A percentile compares a stretch with the other conserved stretches of the same genome.
Conservation (phyloP, 495 filamentous ascomycete genomes). For the Tirmania nivea region DNA sequence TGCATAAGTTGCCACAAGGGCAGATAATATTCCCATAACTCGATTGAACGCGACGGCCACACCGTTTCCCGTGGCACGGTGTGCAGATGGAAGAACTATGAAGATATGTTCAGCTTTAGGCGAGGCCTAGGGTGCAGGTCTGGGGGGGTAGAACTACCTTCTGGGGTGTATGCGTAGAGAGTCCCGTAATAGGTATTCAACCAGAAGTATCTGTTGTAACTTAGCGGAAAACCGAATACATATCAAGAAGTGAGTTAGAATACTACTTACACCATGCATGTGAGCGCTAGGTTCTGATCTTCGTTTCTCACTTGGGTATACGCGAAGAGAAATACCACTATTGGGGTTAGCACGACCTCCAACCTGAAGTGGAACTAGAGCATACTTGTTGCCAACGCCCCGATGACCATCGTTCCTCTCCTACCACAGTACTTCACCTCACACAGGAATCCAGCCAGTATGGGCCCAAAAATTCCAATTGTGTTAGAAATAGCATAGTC, state of each 20-base stretch:
- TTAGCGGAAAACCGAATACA: not conserved
- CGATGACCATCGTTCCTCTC: conserved; percentile 29
- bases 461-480: not conserved
- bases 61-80: conserved; percentile 49
- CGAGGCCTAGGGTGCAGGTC: not conserved
- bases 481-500: not conserved
- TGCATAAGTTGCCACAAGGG: conserved; percentile 38
- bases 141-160: conserved; percentile 33
- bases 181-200: conserved; percentile 54
- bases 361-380: not conserved
- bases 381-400: not conserved
- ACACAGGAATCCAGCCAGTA: not conserved
- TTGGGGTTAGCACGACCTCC: not conserved
- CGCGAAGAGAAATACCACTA: not conserved
- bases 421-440: not conserved
- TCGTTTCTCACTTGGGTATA: not conserved
- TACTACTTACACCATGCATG: not conserved
- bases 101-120: conserved; percentile 24
- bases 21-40: conserved; percentile 49
- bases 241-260: not conserved
- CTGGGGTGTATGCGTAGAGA: conserved; percentile 31
- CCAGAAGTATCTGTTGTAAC: conserved; percentile 40
- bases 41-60: conserved; percentile 46
- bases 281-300: not conserved
- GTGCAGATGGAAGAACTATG: conserved; percentile 41